Conservation (phyloP, 1,284 basidiomycete species). For the Bondarzewia mesenterica region DNA sequence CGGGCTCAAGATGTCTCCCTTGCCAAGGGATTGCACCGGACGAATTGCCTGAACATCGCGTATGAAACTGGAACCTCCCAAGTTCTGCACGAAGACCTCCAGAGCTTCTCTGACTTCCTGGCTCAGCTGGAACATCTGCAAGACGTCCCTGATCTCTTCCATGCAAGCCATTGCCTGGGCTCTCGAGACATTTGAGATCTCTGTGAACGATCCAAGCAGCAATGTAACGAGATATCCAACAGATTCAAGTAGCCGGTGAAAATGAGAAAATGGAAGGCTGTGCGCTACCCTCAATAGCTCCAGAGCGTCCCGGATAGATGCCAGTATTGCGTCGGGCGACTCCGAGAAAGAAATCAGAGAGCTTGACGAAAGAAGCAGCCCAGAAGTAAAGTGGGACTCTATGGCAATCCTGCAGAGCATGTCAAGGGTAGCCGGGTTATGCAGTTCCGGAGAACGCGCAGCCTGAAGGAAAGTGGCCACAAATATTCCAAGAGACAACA, state of each 20-base stretch:
- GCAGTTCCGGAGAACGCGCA: conserved; percentile 38
- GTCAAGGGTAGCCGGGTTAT: conserved; percentile 56
- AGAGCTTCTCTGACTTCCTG: conserved; percentile 45
- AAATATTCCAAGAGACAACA: conserved; percentile 51
- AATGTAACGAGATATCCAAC: conserved; percentile 55
- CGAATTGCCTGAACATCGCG: conserved; percentile 64
- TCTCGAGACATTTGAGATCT: conserved; percentile 51
- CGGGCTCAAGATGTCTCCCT: conserved; percentile 45
- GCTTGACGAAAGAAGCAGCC: conserved; percentile 36
- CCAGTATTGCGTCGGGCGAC: conserved; percentile 38
- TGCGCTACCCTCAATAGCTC: conserved; percentile 49
- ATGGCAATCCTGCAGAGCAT: conserved; percentile 58
- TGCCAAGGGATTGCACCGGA: conserved; percentile 47
- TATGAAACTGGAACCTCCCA: conserved; percentile 59
- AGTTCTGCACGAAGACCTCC: conserved; percentile 51
- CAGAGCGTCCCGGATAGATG: conserved; percentile 51
- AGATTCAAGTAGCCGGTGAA: conserved; percentile 50
- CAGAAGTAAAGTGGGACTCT: conserved; percentile 51
- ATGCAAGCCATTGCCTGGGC: conserved; percentile 48
- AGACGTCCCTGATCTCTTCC: conserved; percentile 45
- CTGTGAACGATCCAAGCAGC: conserved; percentile 48
- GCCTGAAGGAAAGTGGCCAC: conserved; percentile 45
- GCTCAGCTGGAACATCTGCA: conserved; percentile 42
- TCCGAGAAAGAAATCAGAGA: conserved; percentile 44
- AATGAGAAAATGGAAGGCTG: conserved; percentile 48